phyloP scores from a whole-genome alignment of 192 early-diverging fungal species.

The Jimgerdemannia lactiflua region DNA sequence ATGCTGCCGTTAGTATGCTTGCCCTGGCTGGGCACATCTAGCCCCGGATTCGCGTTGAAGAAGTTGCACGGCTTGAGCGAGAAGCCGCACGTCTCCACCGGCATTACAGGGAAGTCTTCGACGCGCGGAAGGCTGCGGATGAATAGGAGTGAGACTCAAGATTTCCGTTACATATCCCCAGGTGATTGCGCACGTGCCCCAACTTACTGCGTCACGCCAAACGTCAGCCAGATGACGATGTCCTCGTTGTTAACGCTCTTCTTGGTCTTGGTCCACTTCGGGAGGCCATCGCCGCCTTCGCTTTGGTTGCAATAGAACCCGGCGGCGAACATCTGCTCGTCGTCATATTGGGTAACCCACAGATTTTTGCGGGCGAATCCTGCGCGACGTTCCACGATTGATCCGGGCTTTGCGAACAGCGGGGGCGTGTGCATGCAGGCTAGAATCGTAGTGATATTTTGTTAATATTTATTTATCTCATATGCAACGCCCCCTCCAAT shows the following conservation, averaged over 20 bases:
- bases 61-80: conserved; percentile 34
- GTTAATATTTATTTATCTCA: no score
- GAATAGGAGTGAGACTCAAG: no score
- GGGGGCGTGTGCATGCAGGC: conserved; percentile 13
- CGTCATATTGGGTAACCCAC: conserved; percentile 37
- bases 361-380: conserved; percentile 34
- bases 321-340: conserved; percentile 35
- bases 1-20: conserved; percentile 27
- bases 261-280: conserved; percentile 22
- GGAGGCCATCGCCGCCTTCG: conserved; percentile 18
- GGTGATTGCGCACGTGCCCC: no score
- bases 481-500: not conserved
- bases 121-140: conserved; percentile 5
- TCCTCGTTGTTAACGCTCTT: conserved; percentile 21
- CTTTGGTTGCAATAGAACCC: conserved; percentile 38
- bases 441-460: no score
- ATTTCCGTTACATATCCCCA: no score
- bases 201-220: conserved; percentile 35
- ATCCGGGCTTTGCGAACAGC: conserved; percentile 28
- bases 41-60: conserved; percentile 30
- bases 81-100: conserved; percentile 33
- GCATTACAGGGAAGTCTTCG: conserved; percentile 39
- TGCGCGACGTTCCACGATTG: conserved; percentile 31
- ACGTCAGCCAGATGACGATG: conserved; percentile 35
- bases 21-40: conserved; percentile 30